phyloP scores from a whole-genome alignment of 208 protist genomes.

The Blechomonas ayalai region DNA sequence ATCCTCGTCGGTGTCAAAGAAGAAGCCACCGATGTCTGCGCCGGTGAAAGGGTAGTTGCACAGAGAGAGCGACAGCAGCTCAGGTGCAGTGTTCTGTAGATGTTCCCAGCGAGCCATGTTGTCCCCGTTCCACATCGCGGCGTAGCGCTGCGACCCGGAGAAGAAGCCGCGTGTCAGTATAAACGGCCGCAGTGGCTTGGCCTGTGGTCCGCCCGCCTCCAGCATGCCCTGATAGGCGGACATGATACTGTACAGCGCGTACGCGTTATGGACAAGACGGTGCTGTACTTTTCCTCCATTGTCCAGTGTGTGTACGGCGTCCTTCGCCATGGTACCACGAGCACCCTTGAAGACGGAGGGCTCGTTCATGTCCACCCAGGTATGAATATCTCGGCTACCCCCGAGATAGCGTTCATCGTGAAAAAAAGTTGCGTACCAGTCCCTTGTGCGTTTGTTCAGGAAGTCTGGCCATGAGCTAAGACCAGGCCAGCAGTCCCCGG shows the following conservation, averaged over 20 bases:
- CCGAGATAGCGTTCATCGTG: conserved; percentile 84
- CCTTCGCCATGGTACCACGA: conserved; percentile 93
- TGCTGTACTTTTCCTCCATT: conserved; percentile 78
- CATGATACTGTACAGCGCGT: conserved; percentile 89
- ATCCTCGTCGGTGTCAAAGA: conserved; percentile 94
- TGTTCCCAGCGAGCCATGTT: conserved; percentile 96
- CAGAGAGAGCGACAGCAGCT: conserved; percentile 94
- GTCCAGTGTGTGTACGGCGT: conserved; percentile 78
- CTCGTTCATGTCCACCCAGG: conserved; percentile 99
- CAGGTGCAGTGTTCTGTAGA: conserved; percentile 90
- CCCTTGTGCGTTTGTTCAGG: conserved; percentile 81
- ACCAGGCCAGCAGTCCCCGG: conserved; percentile 97
- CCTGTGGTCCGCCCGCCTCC: conserved; percentile 25
- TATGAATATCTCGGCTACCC: conserved; percentile 89
- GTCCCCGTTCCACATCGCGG: conserved; percentile 98
- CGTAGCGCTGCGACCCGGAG: conserved; percentile 95
- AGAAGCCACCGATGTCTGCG: conserved; percentile 98
- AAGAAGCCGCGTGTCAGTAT: conserved; percentile 98
- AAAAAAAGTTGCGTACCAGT: conserved; percentile 92
- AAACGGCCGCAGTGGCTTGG: conserved; percentile 88
- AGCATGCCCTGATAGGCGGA: conserved; percentile 86
- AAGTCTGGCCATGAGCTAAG: conserved; percentile 93
- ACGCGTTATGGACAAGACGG: conserved; percentile 98
- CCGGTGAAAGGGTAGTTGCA: conserved; percentile 95
- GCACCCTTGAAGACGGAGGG: conserved; percentile 96